phyloP scores from a whole-genome alignment of 495 filamentous ascomycete species.

The Neurospora sp. region DNA sequence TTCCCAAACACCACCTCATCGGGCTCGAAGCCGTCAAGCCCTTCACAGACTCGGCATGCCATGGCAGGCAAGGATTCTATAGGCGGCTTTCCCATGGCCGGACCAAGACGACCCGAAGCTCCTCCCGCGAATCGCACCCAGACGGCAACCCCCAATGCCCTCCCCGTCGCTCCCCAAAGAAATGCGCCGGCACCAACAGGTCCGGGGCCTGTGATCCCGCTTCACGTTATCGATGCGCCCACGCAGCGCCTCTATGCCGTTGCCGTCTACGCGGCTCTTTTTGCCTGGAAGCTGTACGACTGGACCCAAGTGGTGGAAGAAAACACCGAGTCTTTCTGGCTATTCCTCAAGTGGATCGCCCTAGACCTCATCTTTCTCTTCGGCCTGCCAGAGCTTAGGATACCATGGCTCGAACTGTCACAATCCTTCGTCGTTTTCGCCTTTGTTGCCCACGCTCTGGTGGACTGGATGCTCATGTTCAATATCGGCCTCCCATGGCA shows the following conservation, averaged over 20 bases:
- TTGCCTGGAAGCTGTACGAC: conserved; percentile 77
- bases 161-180: conserved; percentile 30
- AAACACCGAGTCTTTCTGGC: conserved; percentile 68
- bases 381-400: conserved; percentile 68
- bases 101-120: conserved; percentile 12
- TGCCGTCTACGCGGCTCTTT: conserved; percentile 60
- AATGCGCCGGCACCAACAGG: conserved; percentile 12
- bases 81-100: conserved; percentile 31
- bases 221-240: conserved; percentile 69
- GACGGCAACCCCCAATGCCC: conserved; percentile 6
- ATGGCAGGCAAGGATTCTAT: conserved; percentile 31
- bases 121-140: not conserved
- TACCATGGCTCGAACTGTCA: conserved; percentile 92
- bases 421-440: conserved; percentile 54
- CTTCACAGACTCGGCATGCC: conserved; percentile 28
- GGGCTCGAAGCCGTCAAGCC: conserved; percentile 6
- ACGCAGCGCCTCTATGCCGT: conserved; percentile 78
- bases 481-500: conserved; percentile 65
- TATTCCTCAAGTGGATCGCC: conserved; percentile 85
- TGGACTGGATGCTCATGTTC: conserved; percentile 85
- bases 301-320: conserved; percentile 63
- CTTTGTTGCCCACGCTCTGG: conserved; percentile 56
- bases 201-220: conserved; percentile 59
- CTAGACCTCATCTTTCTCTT: conserved; percentile 80
- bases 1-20: not conserved